Evolutionary conservation across 2,329 filamentous ascomycete genomes (phyloP), one percentile per base, ranked within the genome.

Genomic region (Alternaria metachromatica): DNA sequence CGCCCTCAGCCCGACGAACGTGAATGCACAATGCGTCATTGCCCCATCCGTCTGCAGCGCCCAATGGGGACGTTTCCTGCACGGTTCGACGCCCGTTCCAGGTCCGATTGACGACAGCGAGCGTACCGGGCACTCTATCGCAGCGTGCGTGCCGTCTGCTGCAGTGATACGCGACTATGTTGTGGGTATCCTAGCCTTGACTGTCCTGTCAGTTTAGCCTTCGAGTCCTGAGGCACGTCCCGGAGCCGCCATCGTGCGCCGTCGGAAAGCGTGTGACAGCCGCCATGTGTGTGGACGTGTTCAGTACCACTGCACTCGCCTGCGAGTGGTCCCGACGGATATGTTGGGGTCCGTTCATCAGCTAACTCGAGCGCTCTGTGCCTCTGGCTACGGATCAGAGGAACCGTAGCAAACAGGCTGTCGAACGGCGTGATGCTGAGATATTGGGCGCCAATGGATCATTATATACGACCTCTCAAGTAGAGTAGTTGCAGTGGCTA

Each of bases 401-500:
- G 74, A 74, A 68, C 67, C 25, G 62, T 62, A 60, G 65, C 70
- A 64, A 63, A 63, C 59, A 61, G 60, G 58, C 63, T 63, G 57
- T 65, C 68, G 67, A 61, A 51, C 62, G 48, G 58, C 55, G 61
- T 60, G 57, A 48, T 62, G 43, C 59, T 68, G 63, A 68, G 64
- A 75, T 71, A 72, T 76, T 75, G 71, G 74, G 69, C 69, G 61
- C 65, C 69, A 67, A 72, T 70, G 66, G 60, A 59, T 49, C 65
- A 62, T 71, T 73, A 76, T 75, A 75, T 73, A 71, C 72, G 48
- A 61, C 64, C 71, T 73, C 66, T 73, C 70, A 69, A 73, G 73
- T 75, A 74, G 68, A 73, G 71, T 77, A 75, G 69, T 71, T 72
- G 58, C 62, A 70, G 69, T 72, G 74, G 74, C 77, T 78, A 77